These are phyloP conservation scores for Arthrobotrys sinensis DNA, from an alignment of 2,329 filamentous ascomycete species.

Conservation along the genomic window DNA sequence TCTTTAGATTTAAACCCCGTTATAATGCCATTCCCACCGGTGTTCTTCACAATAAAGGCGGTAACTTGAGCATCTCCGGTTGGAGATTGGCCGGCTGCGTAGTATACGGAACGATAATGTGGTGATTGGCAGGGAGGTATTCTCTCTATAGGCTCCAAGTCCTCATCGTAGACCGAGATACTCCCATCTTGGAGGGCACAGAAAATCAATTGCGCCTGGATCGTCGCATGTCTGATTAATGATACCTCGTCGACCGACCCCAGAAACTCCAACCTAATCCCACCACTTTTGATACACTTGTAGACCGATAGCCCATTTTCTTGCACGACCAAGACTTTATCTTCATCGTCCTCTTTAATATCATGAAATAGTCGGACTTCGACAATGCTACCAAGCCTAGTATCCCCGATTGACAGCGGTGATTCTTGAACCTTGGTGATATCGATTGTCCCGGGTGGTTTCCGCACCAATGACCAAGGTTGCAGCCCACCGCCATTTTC, in stretches of 20 bases:
- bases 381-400: conserved; percentile 49
- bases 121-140: conserved; percentile 34
- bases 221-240: conserved; percentile 33
- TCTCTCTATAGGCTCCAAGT: conserved; percentile 30
- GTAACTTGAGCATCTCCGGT: conserved; percentile 40
- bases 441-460: conserved; percentile 41
- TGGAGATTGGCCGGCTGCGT: conserved; percentile 35
- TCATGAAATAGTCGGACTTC: conserved; percentile 51
- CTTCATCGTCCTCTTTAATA: conserved; percentile 58
- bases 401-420: conserved; percentile 52
- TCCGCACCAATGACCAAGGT: conserved; percentile 62
- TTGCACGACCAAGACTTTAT: conserved; percentile 56
- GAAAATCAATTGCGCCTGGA: conserved; percentile 44
- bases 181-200: conserved; percentile 40
- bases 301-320: conserved; percentile 45
- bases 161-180: conserved; percentile 49
- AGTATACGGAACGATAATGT: conserved; percentile 38
- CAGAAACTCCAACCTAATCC: conserved; percentile 42
- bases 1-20: conserved; percentile 47
- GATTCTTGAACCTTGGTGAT: conserved; percentile 58
- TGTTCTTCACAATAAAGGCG: conserved; percentile 40
- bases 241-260: conserved; percentile 42
- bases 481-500: conserved; percentile 59
- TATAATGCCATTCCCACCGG: conserved; percentile 36
- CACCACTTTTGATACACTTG: conserved; percentile 53